phyloP scores from a whole-genome alignment of 352 stramenopile genomes.

The Globisporangium paddicum region DNA sequence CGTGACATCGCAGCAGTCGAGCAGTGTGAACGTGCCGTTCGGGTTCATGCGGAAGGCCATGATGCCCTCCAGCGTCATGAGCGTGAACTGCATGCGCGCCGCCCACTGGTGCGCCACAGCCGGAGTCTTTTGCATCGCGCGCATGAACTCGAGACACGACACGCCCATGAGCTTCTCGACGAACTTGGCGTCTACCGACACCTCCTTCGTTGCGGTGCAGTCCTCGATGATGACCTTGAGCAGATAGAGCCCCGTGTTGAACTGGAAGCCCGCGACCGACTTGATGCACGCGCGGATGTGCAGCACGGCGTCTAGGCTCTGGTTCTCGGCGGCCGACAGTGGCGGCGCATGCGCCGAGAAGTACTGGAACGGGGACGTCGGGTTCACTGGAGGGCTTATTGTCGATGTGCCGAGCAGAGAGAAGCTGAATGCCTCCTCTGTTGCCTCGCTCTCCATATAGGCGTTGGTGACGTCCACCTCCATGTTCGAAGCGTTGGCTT shows the following conservation, averaged over 20 bases:
- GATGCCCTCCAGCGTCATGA: constrained; percentile 79
- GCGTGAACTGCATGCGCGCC: constrained; percentile 70
- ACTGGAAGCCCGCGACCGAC: constrained; percentile 81
- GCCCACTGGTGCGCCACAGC: constrained; percentile 55
- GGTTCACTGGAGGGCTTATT: constrained; percentile 11
- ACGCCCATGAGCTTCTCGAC: constrained; percentile 75
- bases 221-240: constrained; percentile 77
- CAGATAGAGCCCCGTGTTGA: constrained; percentile 60
- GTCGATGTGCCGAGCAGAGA: constrained; percentile 7
- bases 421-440: constrained; percentile 9
- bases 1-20: constrained; percentile 45
- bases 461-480: neutral
- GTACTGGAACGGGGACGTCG: constrained; percentile 44
- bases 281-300: constrained; percentile 72
- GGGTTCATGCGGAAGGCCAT: constrained; percentile 46
- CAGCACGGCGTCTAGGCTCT: constrained; percentile 25
- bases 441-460: neutral
- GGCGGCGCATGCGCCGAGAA: constrained; percentile 25
- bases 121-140: constrained; percentile 61
- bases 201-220: constrained; percentile 51
- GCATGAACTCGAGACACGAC: constrained; percentile 54
- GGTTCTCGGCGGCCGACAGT: constrained; percentile 13
- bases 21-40: constrained; percentile 35
- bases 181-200: constrained; percentile 46
- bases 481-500: neutral